phyloP scores from a whole-genome alignment of 805 yeast genomes.

The Groenewaldozyma tartarivorans region DNA sequence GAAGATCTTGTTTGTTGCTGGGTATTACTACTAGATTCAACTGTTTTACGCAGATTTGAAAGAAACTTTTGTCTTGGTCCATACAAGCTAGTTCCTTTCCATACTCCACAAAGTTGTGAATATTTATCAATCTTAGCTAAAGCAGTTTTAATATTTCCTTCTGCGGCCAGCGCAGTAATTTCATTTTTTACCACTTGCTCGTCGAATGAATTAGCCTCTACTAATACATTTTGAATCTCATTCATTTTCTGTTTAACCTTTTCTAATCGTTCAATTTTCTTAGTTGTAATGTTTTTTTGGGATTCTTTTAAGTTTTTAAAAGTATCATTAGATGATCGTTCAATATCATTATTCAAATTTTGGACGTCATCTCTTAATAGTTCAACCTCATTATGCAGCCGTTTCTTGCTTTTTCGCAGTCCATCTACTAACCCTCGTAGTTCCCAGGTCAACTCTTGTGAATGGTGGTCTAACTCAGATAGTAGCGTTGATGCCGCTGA shows the following conservation, averaged over 20 bases:
- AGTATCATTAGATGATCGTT: constrained; percentile 15
- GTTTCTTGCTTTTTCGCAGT: constrained; percentile 19
- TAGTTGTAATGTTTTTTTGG: constrained; percentile 10
- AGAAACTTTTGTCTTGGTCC: constrained; percentile 14
- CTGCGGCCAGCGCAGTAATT: constrained; percentile 9
- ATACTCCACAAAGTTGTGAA: constrained; percentile 13
- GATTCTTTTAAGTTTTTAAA: constrained; percentile 9
- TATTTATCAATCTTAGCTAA: constrained; percentile 9
- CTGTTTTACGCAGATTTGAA: constrained; percentile 15
- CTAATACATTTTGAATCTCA: constrained; percentile 19
- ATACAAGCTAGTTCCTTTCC: constrained; percentile 21
- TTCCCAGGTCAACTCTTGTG: constrained; percentile 22
- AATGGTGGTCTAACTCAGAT: constrained; percentile 24
- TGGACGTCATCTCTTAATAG: constrained; percentile 24
- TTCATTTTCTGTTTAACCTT: constrained; percentile 19
- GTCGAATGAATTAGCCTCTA: constrained; percentile 18
- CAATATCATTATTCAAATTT: constrained; percentile 9
- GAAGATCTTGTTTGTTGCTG: constrained; percentile 1
- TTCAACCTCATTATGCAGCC: constrained; percentile 27
- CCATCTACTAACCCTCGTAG: constrained; percentile 20
- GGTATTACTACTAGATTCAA: constrained; percentile 10
- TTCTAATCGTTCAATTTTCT: constrained; percentile 18
- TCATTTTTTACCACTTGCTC: constrained; percentile 24
- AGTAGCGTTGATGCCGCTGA: constrained; percentile 22
- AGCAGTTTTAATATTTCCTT: constrained; percentile 14